These are phyloP conservation scores for Didymella segeticola DNA, from an alignment of 2,329 filamentous ascomycete species.

Conservation along the genomic window DNA sequence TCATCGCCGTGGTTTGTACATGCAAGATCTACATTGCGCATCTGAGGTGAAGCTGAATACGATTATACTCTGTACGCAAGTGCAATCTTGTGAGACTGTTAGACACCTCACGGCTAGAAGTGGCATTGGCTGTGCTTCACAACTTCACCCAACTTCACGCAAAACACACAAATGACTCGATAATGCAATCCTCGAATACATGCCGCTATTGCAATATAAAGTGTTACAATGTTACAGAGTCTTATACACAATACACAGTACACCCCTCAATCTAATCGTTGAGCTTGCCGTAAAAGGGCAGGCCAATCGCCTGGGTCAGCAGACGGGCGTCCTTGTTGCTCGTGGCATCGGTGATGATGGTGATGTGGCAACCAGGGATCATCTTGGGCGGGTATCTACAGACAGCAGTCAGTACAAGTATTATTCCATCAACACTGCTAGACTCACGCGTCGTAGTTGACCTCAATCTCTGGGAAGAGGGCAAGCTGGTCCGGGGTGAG, in stretches of 20 bases:
- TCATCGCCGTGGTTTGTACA: no score
- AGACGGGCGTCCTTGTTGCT: slow-evolving; percentile 85
- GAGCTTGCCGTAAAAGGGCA: slow-evolving; percentile 84
- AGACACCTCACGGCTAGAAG: no score
- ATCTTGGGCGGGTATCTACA: slow-evolving; percentile 70
- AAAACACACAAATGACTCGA: no score
- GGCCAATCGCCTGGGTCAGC: slow-evolving; percentile 72
- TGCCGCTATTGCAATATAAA: slow-evolving; percentile 1
- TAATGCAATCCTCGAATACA: background rate
- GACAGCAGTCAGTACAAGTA: no score
- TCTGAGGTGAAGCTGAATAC: no score
- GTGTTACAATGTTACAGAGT: slow-evolving; percentile 29
- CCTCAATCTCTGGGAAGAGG: slow-evolving; percentile 91
- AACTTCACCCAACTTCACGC: no score
- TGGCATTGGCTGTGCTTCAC: no score
- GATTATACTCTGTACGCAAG: no score
- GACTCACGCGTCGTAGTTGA: slow-evolving; percentile 88
- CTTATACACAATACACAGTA: slow-evolving; percentile 24
- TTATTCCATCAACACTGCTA: background rate
- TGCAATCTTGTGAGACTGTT: no score
- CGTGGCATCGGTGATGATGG: slow-evolving; percentile 81
- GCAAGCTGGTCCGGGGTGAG: slow-evolving; percentile 76
- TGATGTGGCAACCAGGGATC: slow-evolving; percentile 85
- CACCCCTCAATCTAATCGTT: slow-evolving; percentile 34
- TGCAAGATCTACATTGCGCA: no score